Percentiles rank a stretch among this genome's conserved stretches.
Evolutionary conservation across 1,284 basidiomycete genomes (phyloP).

Genomic region (Ceratobasidium sp.): DNA sequence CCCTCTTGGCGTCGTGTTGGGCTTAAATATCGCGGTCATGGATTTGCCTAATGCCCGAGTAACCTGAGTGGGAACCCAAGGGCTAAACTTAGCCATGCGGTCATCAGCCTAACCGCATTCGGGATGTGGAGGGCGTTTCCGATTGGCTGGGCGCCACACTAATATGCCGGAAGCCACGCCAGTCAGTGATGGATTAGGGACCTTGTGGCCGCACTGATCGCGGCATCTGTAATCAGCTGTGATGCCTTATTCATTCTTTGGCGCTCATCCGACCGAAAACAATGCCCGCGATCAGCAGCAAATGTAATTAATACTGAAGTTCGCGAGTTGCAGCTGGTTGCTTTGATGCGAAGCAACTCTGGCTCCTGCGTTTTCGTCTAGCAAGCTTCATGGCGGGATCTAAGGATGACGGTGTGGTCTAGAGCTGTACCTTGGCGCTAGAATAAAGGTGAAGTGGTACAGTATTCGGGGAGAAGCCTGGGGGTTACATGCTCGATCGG

Average conservation of each 20-base stretch:
- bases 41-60: slow-evolving; percentile 8
- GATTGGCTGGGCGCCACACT: not conserved
- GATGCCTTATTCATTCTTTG: not conserved
- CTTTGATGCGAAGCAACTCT: too few species aligned
- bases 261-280: not conserved
- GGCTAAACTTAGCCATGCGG: slow-evolving; percentile 1
- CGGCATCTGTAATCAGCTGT: slow-evolving; percentile 9
- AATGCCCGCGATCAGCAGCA: not conserved
- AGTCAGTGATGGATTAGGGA: not conserved
- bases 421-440: not conserved
- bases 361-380: too few species aligned
- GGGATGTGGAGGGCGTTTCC: not conserved
- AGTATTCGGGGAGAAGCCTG: not conserved
- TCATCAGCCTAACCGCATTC: not conserved
- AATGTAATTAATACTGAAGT: too few species aligned
- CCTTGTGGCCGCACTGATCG: slow-evolving; percentile 1
- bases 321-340: too few species aligned
- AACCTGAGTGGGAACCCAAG: not conserved
- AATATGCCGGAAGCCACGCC: not conserved
- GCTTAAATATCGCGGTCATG: not conserved
- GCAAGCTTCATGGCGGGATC: too few species aligned
- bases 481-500: not conserved
- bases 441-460: not conserved
- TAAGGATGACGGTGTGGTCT: not conserved
- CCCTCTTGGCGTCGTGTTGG: not conserved